A percentile compares a stretch with the other conserved stretches of the same genome.
phyloP scores from a whole-genome alignment of 2,329 filamentous ascomycete genomes.

The Monosporascus sp. region DNA sequence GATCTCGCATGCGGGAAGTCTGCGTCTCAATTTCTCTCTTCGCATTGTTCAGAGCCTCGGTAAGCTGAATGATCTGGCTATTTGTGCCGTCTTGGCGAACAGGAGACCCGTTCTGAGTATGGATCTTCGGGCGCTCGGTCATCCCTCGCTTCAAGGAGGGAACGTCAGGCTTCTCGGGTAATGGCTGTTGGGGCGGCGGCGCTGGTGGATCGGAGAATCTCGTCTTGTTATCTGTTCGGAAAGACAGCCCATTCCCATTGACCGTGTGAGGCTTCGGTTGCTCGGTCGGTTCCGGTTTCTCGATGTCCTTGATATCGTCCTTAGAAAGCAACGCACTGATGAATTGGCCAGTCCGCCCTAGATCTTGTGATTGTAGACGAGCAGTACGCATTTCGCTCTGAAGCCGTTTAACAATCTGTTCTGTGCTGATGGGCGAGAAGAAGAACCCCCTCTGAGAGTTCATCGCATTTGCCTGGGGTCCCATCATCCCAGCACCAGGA shows the following conservation, averaged over 20 bases:
- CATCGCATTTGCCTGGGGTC: constrained; percentile 51
- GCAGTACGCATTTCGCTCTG: constrained; percentile 90
- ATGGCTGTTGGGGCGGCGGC: constrained; percentile 84
- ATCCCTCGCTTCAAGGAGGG: constrained; percentile 69
- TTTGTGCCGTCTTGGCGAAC: constrained; percentile 50
- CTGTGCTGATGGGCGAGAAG: constrained; percentile 84
- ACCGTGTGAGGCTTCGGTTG: constrained; percentile 41
- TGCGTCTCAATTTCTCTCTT: constrained; percentile 87
- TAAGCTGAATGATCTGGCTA: constrained; percentile 77
- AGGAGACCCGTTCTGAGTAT: constrained; percentile 50
- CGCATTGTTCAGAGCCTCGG: constrained; percentile 76
- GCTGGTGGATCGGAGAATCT: constrained; percentile 91
- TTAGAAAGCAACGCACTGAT: constrained; percentile 71
- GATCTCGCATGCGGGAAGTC: constrained; percentile 68
- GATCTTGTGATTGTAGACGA: constrained; percentile 79
- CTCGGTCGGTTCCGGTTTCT: constrained; percentile 46
- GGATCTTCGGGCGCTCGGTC: constrained; percentile 67
- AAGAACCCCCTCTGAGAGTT: constrained; percentile 78
- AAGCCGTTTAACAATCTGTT: constrained; percentile 86
- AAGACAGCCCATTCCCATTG: constrained; percentile 48
- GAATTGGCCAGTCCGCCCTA: constrained; percentile 77
- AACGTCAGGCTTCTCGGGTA: constrained; percentile 87
- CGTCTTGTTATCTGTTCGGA: constrained; percentile 70
- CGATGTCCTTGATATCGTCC: constrained; percentile 58
- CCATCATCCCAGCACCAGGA: constrained; percentile 44